phyloP scores from a whole-genome alignment of 768 basidiomycete genomes.

The Boletus rufocinnamomeus region DNA sequence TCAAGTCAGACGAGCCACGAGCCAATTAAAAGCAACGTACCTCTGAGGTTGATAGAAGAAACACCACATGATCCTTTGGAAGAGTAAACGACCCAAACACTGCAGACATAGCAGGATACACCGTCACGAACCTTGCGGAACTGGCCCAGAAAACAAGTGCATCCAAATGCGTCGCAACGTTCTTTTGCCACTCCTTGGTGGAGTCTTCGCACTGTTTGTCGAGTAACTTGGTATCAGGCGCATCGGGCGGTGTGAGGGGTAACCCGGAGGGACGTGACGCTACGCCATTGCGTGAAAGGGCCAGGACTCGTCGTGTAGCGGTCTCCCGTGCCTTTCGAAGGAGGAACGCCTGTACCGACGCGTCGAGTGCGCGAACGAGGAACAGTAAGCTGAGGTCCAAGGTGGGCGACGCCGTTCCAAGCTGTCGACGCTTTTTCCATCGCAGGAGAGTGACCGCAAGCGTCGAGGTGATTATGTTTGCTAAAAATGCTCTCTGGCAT shows the following conservation, averaged over 20 bases:
- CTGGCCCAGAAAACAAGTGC: constrained; percentile 75
- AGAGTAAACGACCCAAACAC: constrained; percentile 4
- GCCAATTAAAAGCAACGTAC: constrained; percentile 36
- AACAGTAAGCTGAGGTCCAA: constrained; percentile 69
- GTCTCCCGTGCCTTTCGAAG: constrained; percentile 25
- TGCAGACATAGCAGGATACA: background rate
- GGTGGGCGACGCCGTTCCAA: constrained; percentile 47
- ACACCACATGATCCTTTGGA: constrained; percentile 82
- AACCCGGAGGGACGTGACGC: background rate
- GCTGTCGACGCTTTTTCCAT: constrained; percentile 38
- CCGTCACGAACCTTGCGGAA: constrained; percentile 61
- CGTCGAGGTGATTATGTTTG: constrained; percentile 57
- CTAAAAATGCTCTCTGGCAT: constrained; percentile 56
- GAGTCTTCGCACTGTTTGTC: constrained; percentile 24
- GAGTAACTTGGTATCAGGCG: background rate
- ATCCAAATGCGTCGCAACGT: constrained; percentile 54
- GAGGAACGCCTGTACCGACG: constrained; percentile 54
- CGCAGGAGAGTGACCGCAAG: constrained; percentile 62
- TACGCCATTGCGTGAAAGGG: background rate
- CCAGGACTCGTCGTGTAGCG: background rate
- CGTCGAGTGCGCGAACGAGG: constrained; percentile 70
- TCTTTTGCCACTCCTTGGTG: constrained; percentile 33
- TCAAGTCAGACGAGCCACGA: constrained; percentile 1
- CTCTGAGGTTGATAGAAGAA: constrained; percentile 78
- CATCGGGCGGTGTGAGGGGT: background rate